Evolutionary conservation across 2,329 filamentous ascomycete species (phyloP).

Genomic region (Monosporascus cannonballus): DNA sequence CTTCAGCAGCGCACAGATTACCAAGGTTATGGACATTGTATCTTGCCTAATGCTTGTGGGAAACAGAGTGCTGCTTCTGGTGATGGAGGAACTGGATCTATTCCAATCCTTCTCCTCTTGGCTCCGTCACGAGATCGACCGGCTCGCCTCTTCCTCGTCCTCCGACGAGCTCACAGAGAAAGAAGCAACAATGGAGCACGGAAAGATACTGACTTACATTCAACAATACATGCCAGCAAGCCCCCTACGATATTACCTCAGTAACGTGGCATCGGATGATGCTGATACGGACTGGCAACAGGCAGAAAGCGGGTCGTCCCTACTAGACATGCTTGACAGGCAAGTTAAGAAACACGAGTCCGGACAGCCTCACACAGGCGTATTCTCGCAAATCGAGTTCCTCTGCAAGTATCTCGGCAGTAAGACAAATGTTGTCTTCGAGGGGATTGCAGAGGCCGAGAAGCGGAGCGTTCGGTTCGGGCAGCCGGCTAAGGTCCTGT

Average conservation of each 20-base stretch:
- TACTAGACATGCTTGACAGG: slow-evolving; percentile 43
- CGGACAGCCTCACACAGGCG: slow-evolving; percentile 40
- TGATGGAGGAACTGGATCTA: slow-evolving; percentile 70
- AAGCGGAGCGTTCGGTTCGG: slow-evolving; percentile 63
- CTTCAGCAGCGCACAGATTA: slow-evolving; percentile 58
- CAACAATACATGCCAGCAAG: slow-evolving; percentile 62
- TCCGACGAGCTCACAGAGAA: slow-evolving; percentile 71
- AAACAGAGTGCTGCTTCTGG: slow-evolving; percentile 64
- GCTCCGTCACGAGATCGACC: slow-evolving; percentile 78
- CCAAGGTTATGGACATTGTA: slow-evolving; percentile 61
- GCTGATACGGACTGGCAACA: slow-evolving; percentile 40
- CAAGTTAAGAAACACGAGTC: slow-evolving; percentile 42
- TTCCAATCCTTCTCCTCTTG: slow-evolving; percentile 77
- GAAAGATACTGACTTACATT: slow-evolving; percentile 71
- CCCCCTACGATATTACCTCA: slow-evolving; percentile 57
- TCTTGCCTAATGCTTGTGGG: slow-evolving; percentile 70
- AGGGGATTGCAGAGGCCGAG: slow-evolving; percentile 63
- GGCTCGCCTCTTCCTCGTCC: slow-evolving; percentile 58
- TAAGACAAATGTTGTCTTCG: slow-evolving; percentile 57
- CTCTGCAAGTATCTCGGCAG: slow-evolving; percentile 52
- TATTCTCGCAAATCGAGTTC: slow-evolving; percentile 57
- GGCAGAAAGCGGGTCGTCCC: slow-evolving; percentile 36
- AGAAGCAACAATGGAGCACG: slow-evolving; percentile 68
- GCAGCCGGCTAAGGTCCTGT: slow-evolving; percentile 39
- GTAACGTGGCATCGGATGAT: slow-evolving; percentile 42